These are phyloP conservation scores for Leccinum imitatum DNA, from an alignment of 768 basidiomycete species.

Conservation along the genomic window DNA sequence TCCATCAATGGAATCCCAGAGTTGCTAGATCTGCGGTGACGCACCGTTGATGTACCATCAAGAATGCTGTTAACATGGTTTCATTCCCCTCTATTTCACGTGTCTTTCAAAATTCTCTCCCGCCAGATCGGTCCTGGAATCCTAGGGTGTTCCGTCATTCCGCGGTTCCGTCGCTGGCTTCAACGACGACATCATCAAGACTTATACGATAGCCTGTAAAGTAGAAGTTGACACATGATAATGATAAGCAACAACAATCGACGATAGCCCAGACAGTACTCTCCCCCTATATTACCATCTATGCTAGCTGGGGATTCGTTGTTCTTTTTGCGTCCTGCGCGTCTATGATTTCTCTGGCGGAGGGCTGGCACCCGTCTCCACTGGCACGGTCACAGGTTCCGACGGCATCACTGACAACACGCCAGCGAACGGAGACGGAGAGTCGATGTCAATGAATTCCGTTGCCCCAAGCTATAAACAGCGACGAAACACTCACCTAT, in stretches of 20 bases:
- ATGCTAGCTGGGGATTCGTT: background rate
- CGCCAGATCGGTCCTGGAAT: background rate
- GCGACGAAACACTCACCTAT: conserved; percentile 35
- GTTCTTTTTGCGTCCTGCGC: background rate
- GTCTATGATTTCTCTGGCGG: conserved; percentile 19
- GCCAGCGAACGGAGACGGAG: background rate
- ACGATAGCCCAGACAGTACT: background rate
- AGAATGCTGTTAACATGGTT: background rate
- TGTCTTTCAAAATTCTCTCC: background rate
- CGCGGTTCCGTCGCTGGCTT: background rate
- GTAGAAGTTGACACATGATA: conserved; percentile 19
- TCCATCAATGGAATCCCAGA: background rate
- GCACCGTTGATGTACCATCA: background rate
- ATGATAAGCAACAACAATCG: conserved; percentile 13
- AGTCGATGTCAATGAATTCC: background rate
- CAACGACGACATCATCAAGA: background rate
- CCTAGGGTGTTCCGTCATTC: conserved; percentile 10
- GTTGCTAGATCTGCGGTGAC: background rate
- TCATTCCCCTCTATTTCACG: background rate
- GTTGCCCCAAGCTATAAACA: conserved; percentile 2
- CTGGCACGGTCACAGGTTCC: conserved; percentile 21
- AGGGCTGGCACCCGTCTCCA: conserved; percentile 13
- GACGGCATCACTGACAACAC: conserved; percentile 16
- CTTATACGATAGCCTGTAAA: conserved; percentile 2
- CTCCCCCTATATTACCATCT: conserved; percentile 6